Evolutionary conservation across 805 yeast species (phyloP), one percentile per base, ranked within the genome.

Genomic region (Wickerhamiella occidentalis): DNA sequence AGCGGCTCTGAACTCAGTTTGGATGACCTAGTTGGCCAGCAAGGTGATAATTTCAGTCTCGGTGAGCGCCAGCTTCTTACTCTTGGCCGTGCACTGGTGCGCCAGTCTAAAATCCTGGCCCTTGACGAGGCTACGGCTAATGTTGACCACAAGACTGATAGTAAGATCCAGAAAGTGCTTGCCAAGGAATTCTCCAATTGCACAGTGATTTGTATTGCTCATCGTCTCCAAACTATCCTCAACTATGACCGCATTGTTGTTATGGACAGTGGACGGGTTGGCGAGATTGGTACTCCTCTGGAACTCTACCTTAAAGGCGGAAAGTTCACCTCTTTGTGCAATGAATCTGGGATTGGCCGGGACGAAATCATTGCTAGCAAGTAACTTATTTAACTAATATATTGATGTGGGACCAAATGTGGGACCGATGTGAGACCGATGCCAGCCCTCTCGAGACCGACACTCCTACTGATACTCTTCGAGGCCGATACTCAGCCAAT

Each of bases 101-200:
- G 85, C 52, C 71, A 71, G 37, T 66, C 82, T 9, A 77, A 72
- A 57, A 75, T 82, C 47, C 63, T 82, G 48, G 74, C 82, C 44
- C 61, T 82, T 53, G 90, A 82, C 61, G 90, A 82, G 63, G 88
- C 88, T 2, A 82, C 90, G 0, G 78, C 86, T 0, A 74, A 80
- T 38, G 88, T 82, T 17, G 90, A 82, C 61, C 78, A 77, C 58
- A 82, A 76, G 55, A 81, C 88, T 0, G 90, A 82, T 63, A 65
- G 73, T 11, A 71, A 75, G 58, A 74, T 82, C 53, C 88, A 82
- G 61, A 47, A 61, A 0, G 77, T 82, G 1, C 80, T 82, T 54
- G 70, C 69, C 0, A 59, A 60, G 2, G 84, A 80, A 55, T 82
- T 82, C 59, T 62, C 66, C 7, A 64, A 73, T 26, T 79, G 85